Base-by-base conservation (phyloP, 225 moss, liverwort and hornwort genomes). In the Thuidium tamariscinum region DNA sequence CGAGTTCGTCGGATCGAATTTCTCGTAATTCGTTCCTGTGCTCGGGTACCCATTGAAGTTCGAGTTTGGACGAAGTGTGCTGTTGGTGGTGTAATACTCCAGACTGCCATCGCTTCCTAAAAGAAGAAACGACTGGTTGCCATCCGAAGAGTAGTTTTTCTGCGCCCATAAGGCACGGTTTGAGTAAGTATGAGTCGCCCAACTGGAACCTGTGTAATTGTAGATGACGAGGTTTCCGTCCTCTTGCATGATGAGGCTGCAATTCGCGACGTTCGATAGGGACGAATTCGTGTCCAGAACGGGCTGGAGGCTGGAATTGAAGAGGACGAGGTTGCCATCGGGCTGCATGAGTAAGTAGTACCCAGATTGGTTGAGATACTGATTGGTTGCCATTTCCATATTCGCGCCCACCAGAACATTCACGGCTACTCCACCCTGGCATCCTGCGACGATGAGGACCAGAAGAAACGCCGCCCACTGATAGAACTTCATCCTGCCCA, bases 101-200 rank as follows among this genome's bases (percentile, higher is more conserved):
- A 83, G 61, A 8, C 5, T 78, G 42, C 61, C 78, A 52, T 84
- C 4, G 18, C 61, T 7, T 61, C 41, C 41, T 16, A 79, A 1
- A 27, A 71, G 79, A 11, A 88, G 84, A 79, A 79, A 84, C 15
- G 79, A 84, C 26, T 57, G 57, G 22, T 48, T 67, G 6, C 60
- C 74, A 3, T 4, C 0, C 9, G 0, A 4, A 2, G 0, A 0
- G 11, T 3, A 5, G 4, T 23, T 12, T 6, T 0, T 1, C 48
- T 83, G 88, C 9, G 61, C 25, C 83, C 78, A 87, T 6, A 87
- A 1, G 10, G 57, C 0, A 10, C 0, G 4, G 3, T 2, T 9
- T 3, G 23, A 2, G n/a, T n/a, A n/a, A 72, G 0, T 16, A 5
- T 17, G 71, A 46, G 5, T 11, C 30, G 1, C 16, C 75, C 46